A percentile compares a stretch with the other conserved stretches of the same genome.
These are phyloP conservation scores for Ambrosia hybrid DNA, from an alignment of 140 eudicot species.

Conservation along the genomic window DNA sequence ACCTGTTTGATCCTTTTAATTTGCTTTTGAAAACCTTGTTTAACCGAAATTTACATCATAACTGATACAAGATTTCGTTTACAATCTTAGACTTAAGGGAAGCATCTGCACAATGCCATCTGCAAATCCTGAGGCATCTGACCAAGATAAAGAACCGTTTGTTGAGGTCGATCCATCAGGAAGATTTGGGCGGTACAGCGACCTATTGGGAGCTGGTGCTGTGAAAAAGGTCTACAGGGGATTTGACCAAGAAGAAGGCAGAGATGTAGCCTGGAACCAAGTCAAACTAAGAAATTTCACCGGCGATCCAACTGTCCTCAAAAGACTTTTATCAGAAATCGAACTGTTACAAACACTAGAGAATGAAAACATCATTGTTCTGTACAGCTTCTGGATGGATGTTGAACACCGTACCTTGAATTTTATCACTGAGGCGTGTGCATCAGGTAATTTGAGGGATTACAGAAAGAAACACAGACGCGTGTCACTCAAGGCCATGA, in stretches of 20 bases:
- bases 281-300: background rate
- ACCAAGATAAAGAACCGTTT: slow-evolving; percentile 12
- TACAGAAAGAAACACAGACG: slow-evolving; percentile 18
- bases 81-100: background rate
- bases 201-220: slow-evolving; percentile 8
- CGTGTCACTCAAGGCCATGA: slow-evolving; percentile 9
- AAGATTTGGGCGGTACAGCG: background rate
- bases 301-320: background rate
- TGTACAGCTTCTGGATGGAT: slow-evolving; percentile 19
- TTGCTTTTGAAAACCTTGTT: no score
- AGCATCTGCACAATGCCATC: slow-evolving; percentile 5
- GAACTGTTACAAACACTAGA: slow-evolving; percentile 7
- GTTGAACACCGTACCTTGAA: slow-evolving; percentile 4
- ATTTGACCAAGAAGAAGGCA: slow-evolving; percentile 22
- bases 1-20: no score
- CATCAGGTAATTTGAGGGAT: slow-evolving; percentile 9
- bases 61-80: no score
- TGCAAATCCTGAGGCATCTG: slow-evolving; percentile 5
- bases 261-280: slow-evolving; percentile 21
- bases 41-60: no score
- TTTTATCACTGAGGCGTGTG: slow-evolving; percentile 22
- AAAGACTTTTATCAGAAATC: slow-evolving; percentile 10
- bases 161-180: background rate
- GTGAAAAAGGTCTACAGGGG: slow-evolving; percentile 13
- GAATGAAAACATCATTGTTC: slow-evolving; percentile 20